A percentile compares a stretch with the other conserved stretches of the same genome.
Evolutionary conservation across 106 monocot species (phyloP).

Genomic region (Ottelia alismoides): DNA sequence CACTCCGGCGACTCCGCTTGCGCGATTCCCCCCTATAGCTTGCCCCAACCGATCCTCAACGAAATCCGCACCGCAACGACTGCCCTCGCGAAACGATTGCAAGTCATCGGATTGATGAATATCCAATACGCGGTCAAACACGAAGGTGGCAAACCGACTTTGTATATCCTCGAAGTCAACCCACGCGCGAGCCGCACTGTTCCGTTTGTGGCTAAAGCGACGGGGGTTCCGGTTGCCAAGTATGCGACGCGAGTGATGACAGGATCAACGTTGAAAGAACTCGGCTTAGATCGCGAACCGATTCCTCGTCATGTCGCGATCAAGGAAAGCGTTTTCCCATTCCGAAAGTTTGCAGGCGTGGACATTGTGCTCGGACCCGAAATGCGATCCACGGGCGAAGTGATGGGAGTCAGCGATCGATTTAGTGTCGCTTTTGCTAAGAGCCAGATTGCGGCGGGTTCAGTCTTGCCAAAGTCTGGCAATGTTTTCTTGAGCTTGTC

Average conservation of each 20-base stretch:
- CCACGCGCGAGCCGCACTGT: conserved; percentile 78
- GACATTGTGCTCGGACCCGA: conserved; percentile 76
- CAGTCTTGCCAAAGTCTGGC: conserved; percentile 42
- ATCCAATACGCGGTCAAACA: conserved; percentile 78
- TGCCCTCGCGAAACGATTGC: conserved; percentile 40
- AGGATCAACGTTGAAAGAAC: conserved; percentile 43
- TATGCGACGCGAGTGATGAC: conserved; percentile 80
- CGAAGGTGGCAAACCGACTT: too few relatives aligned
- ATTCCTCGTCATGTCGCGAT: conserved; percentile 65
- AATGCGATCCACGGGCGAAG: conserved; percentile 84
- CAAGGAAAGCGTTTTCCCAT: conserved; percentile 72
- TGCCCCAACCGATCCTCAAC: conserved; percentile 27
- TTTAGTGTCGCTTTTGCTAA: conserved; percentile 71
- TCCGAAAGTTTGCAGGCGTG: conserved; percentile 75
- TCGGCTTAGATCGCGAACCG: conserved; percentile 47
- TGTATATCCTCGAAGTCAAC: conserved; percentile 70
- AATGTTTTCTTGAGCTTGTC: conserved; percentile 64
- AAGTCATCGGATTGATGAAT: conserved; percentile 75
- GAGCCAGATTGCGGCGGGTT: conserved; percentile 76
- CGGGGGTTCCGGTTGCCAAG: conserved; percentile 67
- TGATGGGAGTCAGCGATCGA: conserved; percentile 63
- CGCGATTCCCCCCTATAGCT: conserved; percentile 61
- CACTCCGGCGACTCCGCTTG: conserved; percentile 82
- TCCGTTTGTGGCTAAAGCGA: conserved; percentile 75
- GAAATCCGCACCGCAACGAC: conserved; percentile 42